A percentile compares a stretch with the other conserved stretches of the same genome.
Evolutionary conservation across 352 stramenopile genomes (phyloP).

Genomic region (Pythium vanterpoolii): DNA sequence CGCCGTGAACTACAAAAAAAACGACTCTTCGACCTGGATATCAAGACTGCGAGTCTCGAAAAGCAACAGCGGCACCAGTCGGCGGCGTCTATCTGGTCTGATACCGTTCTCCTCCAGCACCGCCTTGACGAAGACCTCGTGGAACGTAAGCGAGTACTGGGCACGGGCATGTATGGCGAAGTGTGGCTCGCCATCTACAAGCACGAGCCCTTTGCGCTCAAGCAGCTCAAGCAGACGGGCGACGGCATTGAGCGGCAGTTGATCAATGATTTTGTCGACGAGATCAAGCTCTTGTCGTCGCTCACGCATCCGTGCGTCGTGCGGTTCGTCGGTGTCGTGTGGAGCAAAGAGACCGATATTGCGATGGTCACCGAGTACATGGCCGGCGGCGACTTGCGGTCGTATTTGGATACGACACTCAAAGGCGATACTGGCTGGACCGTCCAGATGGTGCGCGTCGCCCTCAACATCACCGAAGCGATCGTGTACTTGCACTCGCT

Average conservation of each 20-base stretch:
- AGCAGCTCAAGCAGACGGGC: slow-evolving; percentile 10
- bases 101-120: slow-evolving; percentile 9
- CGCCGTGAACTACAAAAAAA: slow-evolving; percentile 2
- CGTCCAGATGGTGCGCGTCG: slow-evolving; percentile 1
- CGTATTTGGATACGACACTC: slow-evolving; percentile 3
- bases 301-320: slow-evolving; percentile 19
- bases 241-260: background rate
- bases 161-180: slow-evolving; percentile 22
- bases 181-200: slow-evolving; percentile 25
- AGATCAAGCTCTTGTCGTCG: slow-evolving; percentile 21
- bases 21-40: background rate
- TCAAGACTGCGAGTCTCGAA: background rate
- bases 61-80: background rate
- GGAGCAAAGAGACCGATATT: slow-evolving; percentile 28
- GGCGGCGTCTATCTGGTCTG: slow-evolving; percentile 5
- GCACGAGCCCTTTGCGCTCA: slow-evolving; percentile 2
- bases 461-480: slow-evolving; percentile 20
- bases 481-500: slow-evolving; percentile 25
- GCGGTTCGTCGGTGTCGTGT: slow-evolving; percentile 25
- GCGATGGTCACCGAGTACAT: slow-evolving; percentile 29
- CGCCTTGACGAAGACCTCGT: slow-evolving; percentile 11
- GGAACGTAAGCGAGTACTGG: background rate
- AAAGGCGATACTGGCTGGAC: slow-evolving; percentile 7
- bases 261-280: slow-evolving; percentile 14
- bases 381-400: slow-evolving; percentile 24